These are phyloP conservation scores for Phytophthora melonis DNA, from an alignment of 352 stramenopile genomes.

Conservation along the genomic window DNA sequence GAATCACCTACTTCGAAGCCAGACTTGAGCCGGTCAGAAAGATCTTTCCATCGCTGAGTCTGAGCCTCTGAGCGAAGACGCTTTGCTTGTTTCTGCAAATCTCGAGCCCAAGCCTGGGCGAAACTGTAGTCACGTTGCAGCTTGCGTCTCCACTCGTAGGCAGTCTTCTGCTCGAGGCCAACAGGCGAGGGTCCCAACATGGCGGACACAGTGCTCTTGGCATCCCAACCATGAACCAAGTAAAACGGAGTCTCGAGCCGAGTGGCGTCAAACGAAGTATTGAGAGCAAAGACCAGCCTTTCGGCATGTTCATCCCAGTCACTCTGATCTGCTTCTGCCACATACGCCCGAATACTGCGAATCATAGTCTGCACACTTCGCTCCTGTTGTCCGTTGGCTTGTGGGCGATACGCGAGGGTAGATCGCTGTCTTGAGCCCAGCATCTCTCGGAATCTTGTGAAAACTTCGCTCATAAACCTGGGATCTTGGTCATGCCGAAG, in stretches of 20 bases:
- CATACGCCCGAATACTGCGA: background rate
- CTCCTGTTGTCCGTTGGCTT: too few species aligned
- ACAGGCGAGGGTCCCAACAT: background rate
- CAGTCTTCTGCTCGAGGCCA: background rate
- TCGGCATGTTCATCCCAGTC: slow-evolving; percentile 5
- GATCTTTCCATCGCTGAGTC: too few species aligned
- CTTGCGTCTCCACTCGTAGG: background rate
- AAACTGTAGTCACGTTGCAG: background rate
- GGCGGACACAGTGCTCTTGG: background rate
- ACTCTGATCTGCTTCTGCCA: background rate
- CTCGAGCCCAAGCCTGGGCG: background rate
- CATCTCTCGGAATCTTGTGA: too few species aligned
- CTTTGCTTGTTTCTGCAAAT: too few species aligned
- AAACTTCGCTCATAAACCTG: too few species aligned
- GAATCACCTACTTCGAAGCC: too few species aligned
- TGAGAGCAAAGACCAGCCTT: background rate
- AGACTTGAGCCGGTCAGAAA: too few species aligned
- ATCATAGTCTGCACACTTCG: slow-evolving; percentile 2
- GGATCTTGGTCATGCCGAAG: too few species aligned
- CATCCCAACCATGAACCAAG: slow-evolving; percentile 6
- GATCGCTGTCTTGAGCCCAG: too few species aligned
- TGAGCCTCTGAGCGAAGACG: too few species aligned
- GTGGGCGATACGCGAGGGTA: too few species aligned
- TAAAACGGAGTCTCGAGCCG: slow-evolving; percentile 3
- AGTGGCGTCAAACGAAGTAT: background rate